Base-by-base conservation (phyloP, 768 basidiomycete species). In the Amyloporia xantha region DNA sequence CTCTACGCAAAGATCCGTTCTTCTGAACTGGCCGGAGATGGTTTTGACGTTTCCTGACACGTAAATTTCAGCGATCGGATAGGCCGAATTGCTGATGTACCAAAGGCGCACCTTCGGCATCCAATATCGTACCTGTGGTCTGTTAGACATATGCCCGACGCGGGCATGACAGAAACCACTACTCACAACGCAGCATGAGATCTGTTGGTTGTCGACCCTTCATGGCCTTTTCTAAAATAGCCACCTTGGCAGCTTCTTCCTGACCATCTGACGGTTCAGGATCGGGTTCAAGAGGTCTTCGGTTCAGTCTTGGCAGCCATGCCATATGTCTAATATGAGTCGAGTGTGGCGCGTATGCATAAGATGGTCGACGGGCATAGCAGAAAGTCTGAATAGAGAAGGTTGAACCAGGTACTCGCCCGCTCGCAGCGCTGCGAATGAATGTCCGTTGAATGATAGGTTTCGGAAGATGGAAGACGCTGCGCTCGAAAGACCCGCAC, bases 171-270 rank as follows among this genome's bases (percentile, higher is more conserved):
- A 50, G 56, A 55, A 48, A 30, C 33, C 24, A 42, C 53, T 44
- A 78, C 89, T 71, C 63, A 93, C 93, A 95, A 58, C 91, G 81
- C 51, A 96, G 71, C 81, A 90, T 88, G 53, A 94, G 81, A 59
- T 95, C 92, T 27, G 89, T 80, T 20, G 91, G 88, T 59, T 91
- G 86, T 45, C 90, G 79, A 48, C 86, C 85, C 63, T 89, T 89
- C 78, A 91, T 83, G 51, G 87, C 83, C 56, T 86, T 89, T 59
- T 91, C 89, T 42, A 91, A 68, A 52, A 92, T 83, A 44, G 83
- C 82, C 24, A 76, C 77, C 59, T 83, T 82, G 1, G 84, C 77
- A 27, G 72, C 73, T 59, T 89, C 86, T 65, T 91, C 86, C 59
- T 84, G 78, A 33, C 53, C 54, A 39, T 68, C 64, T 26, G 61